Evolutionary conservation across 257 asterid species (phyloP).

Genomic region (Pogostemon cablin): DNA sequence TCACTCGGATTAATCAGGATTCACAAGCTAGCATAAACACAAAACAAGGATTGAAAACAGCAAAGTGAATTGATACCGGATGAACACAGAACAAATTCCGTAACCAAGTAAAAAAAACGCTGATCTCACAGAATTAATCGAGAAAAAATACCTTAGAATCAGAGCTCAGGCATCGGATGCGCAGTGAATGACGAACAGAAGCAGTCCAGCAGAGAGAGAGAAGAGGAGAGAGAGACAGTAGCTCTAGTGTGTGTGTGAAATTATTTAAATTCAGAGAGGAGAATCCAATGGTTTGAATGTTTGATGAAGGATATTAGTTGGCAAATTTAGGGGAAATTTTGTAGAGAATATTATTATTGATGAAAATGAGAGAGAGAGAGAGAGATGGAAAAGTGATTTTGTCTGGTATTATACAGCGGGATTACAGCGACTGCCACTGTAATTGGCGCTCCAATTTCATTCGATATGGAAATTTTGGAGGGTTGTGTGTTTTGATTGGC

Average conservation of each 20-base stretch:
- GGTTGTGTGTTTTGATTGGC: background rate
- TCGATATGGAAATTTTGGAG: conserved; percentile 44
- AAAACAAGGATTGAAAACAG: background rate
- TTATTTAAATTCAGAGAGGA: conserved; percentile 29
- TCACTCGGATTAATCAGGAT: conserved; percentile 8
- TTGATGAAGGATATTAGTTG: conserved; percentile 31
- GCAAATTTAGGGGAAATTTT: conserved; percentile 14
- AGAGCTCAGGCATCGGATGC: conserved; percentile 32
- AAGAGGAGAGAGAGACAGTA: conserved; percentile 16
- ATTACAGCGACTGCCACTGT: conserved; percentile 29
- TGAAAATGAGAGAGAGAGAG: background rate
- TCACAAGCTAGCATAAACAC: background rate
- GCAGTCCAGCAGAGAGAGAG: background rate
- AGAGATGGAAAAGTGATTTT: conserved; percentile 31
- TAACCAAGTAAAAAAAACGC: background rate
- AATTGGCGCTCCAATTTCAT: conserved; percentile 40
- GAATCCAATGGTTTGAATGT: conserved; percentile 27
- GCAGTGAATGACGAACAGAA: conserved; percentile 24
- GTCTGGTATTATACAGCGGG: conserved; percentile 24
- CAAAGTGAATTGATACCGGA: background rate
- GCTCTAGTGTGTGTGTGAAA: background rate
- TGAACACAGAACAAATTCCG: background rate
- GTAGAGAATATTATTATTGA: background rate
- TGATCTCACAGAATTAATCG: conserved; percentile 14
- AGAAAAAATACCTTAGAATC: conserved; percentile 38